Evolutionary conservation across 768 basidiomycete genomes (phyloP), one percentile per base, ranked within the genome.

Genomic region (Naganishia vaughanmartiniae): DNA sequence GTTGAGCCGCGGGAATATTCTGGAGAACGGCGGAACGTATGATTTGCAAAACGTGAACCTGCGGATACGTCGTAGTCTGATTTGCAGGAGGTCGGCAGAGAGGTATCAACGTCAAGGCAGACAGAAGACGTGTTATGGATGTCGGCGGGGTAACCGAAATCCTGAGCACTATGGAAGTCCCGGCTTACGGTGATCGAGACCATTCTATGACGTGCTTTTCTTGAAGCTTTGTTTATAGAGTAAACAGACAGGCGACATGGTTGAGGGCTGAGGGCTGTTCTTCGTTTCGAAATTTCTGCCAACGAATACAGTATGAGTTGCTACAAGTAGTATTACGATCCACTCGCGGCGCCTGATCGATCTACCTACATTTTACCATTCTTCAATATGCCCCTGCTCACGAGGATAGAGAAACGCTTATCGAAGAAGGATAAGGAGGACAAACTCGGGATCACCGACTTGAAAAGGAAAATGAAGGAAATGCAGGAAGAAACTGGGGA

Each of bases 401-500:
- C 36, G 60, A 63, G 60, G 26, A 63, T 63, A 39, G 60, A 63
- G 39, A 63, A 63, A 30, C 60, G 60, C 19, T 14, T 63, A 17
- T 63, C 60, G 26, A 63, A 30, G 28, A 63, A 45, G 60, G 60
- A 63, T 28, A 63, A 45, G 60, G 60, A 63, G 39, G 60, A 63
- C 30, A 34, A 42, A 63, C 30, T 63, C 12, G 60, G 60, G 6
- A 63, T 63, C 26, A 63, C 60, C n/a, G 60, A 63, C 24, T 15
- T 45, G 24, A 63, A 63, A 34, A 42, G 60, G 26, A 63, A 63
- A 45, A 63, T 63, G 60, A 63, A 45, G 60, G 60, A 63, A 42
- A 63, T 63, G 60, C 36, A 63, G 39, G 60, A 63, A 45, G 60
- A 19, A 15, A 26, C 1, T 9, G 60, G 60, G 15, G 42, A 63